Evolutionary conservation across 139 green algal species (phyloP).

Genomic region (Yamagishiella unicocca): DNA sequence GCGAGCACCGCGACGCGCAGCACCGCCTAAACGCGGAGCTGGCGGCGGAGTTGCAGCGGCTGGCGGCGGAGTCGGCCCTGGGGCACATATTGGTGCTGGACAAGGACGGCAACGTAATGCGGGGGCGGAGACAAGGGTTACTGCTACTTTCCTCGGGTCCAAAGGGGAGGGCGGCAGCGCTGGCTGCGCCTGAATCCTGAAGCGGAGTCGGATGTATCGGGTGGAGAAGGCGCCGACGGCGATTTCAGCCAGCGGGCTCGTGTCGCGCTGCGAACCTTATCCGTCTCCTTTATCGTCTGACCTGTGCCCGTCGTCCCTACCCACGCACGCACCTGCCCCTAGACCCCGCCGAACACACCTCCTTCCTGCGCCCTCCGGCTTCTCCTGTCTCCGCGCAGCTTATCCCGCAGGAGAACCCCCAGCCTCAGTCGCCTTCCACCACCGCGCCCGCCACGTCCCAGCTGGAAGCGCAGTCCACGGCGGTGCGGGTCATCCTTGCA

Average conservation of each 20-base stretch:
- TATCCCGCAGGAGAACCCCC: neutral
- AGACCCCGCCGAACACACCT: too few species aligned
- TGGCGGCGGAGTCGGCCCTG: slow-evolving; percentile 50
- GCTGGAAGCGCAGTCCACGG: slow-evolving; percentile 54
- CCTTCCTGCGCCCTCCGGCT: neutral
- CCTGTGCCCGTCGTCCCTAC: too few species aligned
- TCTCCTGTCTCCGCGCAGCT: neutral
- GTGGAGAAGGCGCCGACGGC: too few species aligned
- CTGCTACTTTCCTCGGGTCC: too few species aligned
- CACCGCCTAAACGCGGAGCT: slow-evolving; percentile 57
- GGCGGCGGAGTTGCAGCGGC: slow-evolving; percentile 54
- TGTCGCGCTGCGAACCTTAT: too few species aligned
- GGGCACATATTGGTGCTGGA: slow-evolving; percentile 50
- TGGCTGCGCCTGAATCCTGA: too few species aligned
- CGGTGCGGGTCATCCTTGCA: slow-evolving; percentile 50
- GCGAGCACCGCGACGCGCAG: slow-evolving; percentile 44
- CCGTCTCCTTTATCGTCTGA: too few species aligned
- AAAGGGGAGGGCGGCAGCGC: too few species aligned
- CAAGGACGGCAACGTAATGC: slow-evolving; percentile 34
- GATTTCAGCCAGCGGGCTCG: too few species aligned
- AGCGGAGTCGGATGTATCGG: too few species aligned
- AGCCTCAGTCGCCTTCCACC: slow-evolving; percentile 3
- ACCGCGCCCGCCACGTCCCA: slow-evolving; percentile 34
- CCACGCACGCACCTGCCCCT: too few species aligned
- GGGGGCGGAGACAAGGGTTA: too few species aligned